Conservation (phyloP, 345 rosid species). For the Excoecaria cochinchinensis region DNA sequence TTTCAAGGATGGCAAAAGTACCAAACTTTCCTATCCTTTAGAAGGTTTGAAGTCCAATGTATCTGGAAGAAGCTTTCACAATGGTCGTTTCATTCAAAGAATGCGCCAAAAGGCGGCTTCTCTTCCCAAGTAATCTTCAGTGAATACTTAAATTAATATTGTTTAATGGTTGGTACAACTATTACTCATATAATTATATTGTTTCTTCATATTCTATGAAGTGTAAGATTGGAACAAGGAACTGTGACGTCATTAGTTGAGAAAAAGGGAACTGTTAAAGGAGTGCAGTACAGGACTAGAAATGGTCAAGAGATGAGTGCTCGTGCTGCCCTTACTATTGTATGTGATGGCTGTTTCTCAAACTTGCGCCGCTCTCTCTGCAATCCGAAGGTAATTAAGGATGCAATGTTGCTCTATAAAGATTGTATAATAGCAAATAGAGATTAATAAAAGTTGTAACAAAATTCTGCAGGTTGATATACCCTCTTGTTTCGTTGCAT, state of each 20-base stretch:
- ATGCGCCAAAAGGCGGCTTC: slow-evolving; percentile 54
- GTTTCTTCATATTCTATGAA: slow-evolving; percentile 12
- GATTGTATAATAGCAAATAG: background rate
- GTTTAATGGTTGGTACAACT: too few species aligned
- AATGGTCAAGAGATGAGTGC: slow-evolving; percentile 50
- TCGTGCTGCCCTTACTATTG: slow-evolving; percentile 66
- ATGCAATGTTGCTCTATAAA: background rate
- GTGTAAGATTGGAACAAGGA: slow-evolving; percentile 76
- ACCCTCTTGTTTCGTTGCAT: slow-evolving; percentile 59
- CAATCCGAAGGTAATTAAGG: slow-evolving; percentile 50
- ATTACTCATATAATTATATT: background rate
- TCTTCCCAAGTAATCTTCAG: slow-evolving; percentile 39
- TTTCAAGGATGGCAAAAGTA: slow-evolving; percentile 43
- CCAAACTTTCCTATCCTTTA: slow-evolving; percentile 43
- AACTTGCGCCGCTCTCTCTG: slow-evolving; percentile 76
- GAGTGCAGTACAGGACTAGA: slow-evolving; percentile 69
- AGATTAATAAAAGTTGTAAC: background rate
- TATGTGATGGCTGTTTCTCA: slow-evolving; percentile 82
- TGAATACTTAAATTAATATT: background rate
- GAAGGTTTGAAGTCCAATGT: slow-evolving; percentile 44
- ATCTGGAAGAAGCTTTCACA: slow-evolving; percentile 58
- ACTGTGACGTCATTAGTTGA: slow-evolving; percentile 64
- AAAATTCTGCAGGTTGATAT: slow-evolving; percentile 48
- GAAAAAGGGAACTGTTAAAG: slow-evolving; percentile 64
- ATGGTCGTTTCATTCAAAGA: slow-evolving; percentile 57